Evolutionary conservation across 2,329 filamentous ascomycete genomes (phyloP).

Genomic region (Penicillium sp.): DNA sequence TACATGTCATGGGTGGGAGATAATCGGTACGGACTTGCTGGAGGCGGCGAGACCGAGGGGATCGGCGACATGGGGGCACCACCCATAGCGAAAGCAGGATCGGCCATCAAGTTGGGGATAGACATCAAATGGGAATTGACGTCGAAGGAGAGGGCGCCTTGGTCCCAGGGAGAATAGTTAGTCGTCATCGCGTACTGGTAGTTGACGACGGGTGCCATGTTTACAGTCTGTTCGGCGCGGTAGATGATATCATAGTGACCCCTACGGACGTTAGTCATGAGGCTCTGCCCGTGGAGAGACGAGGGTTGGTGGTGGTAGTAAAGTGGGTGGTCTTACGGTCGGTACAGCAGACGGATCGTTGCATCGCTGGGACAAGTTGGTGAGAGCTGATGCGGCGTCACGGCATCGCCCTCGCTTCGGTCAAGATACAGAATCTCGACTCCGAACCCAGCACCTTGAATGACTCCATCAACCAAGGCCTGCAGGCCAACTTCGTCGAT

Average conservation of each 20-base stretch:
- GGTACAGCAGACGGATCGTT: slow-evolving; percentile 69
- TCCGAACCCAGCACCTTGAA: slow-evolving; percentile 76
- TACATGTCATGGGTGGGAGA: slow-evolving; percentile 43
- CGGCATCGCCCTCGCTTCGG: slow-evolving; percentile 74
- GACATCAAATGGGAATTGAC: slow-evolving; percentile 47
- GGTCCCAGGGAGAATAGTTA: slow-evolving; percentile 44
- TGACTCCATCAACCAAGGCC: slow-evolving; percentile 74
- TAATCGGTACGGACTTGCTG: slow-evolving; percentile 37
- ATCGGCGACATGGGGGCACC: slow-evolving; percentile 31
- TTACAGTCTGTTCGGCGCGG: slow-evolving; percentile 55
- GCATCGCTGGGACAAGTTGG: slow-evolving; percentile 52
- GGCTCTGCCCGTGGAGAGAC: neutral
- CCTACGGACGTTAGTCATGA: slow-evolving; percentile 44
- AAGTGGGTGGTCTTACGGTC: slow-evolving; percentile 54
- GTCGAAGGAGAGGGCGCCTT: slow-evolving; percentile 44
- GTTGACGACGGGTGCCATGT: slow-evolving; percentile 46
- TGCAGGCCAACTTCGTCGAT: slow-evolving; percentile 89
- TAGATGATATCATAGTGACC: slow-evolving; percentile 97
- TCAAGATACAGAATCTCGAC: slow-evolving; percentile 93
- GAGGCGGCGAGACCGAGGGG: slow-evolving; percentile 34
- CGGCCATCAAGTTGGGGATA: slow-evolving; percentile 46
- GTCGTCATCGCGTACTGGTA: slow-evolving; percentile 47
- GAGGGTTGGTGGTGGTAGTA: neutral
- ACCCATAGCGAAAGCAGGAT: slow-evolving; percentile 36
- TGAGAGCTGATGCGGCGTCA: slow-evolving; percentile 57